phyloP scores from a whole-genome alignment of 805 yeast genomes.

The Candida krabiensis region DNA sequence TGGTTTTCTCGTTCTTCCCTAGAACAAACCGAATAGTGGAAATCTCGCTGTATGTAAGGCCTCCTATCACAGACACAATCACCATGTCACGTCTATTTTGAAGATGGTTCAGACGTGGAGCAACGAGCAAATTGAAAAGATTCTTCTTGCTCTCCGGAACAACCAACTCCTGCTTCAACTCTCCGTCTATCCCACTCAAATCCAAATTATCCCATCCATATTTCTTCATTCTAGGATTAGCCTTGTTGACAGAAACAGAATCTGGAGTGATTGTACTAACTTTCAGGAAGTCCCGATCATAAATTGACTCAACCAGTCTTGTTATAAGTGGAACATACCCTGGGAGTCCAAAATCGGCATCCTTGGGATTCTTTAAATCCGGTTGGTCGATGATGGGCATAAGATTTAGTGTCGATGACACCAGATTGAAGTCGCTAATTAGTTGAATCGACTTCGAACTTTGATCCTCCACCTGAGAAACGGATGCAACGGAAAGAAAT shows the following conservation, averaged over 20 bases:
- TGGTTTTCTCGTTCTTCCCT: constrained; percentile 34
- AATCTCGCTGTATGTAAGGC: constrained; percentile 82
- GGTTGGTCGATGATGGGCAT: constrained; percentile 40
- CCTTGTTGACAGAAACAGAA: constrained; percentile 2
- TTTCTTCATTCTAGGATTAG: constrained; percentile 26
- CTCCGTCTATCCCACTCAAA: constrained; percentile 43
- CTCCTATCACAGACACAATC: constrained; percentile 71
- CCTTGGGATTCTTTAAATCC: constrained; percentile 40
- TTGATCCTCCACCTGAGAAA: constrained; percentile 8
- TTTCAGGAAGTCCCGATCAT: constrained; percentile 51
- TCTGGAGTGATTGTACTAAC: constrained; percentile 31
- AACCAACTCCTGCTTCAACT: constrained; percentile 27
- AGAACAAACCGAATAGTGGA: constrained; percentile 69
- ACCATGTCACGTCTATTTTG: constrained; percentile 27
- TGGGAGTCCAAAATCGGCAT: constrained; percentile 66
- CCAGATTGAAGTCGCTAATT: constrained; percentile 34
- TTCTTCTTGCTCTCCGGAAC: constrained; percentile 32
- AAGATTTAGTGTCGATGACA: constrained; percentile 45
- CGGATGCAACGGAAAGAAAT: constrained; percentile 19
- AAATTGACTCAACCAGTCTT: constrained; percentile 69
- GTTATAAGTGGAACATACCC: constrained; percentile 78
- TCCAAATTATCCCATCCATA: constrained; percentile 46
- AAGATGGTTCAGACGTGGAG: constrained; percentile 20
- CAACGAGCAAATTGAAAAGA: constrained; percentile 27
- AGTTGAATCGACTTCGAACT: constrained; percentile 22